Evolutionary conservation across 2,329 filamentous ascomycete species (phyloP).

Genomic region (Ascochyta pisi): DNA sequence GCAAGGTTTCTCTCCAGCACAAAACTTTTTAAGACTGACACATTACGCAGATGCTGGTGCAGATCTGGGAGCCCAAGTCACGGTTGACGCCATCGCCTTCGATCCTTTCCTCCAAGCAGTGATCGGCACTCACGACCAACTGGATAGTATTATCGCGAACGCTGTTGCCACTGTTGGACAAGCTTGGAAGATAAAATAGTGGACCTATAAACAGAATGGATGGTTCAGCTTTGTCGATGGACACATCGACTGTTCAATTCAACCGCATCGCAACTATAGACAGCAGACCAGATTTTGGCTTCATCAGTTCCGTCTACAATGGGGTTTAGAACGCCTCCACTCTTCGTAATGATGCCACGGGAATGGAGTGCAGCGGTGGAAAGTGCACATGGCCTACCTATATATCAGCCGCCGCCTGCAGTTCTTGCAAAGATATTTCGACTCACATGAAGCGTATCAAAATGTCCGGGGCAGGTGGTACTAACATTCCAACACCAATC

Average conservation of each 20-base stretch:
- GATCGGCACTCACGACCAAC: slow-evolving; percentile 1
- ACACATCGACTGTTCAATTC: not conserved
- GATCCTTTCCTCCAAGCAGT: slow-evolving; percentile 20
- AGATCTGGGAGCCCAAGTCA: slow-evolving; percentile 14
- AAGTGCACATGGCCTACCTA: slow-evolving; percentile 19
- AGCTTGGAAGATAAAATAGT: not conserved
- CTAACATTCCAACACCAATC: not conserved
- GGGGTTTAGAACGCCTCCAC: slow-evolving; percentile 11
- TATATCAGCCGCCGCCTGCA: slow-evolving; percentile 16
- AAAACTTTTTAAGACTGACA: not conserved
- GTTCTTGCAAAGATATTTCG: slow-evolving; percentile 12
- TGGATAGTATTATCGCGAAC: not conserved
- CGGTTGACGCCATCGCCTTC: slow-evolving; percentile 10
- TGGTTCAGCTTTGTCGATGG: too few relatives aligned
- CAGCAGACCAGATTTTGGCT: slow-evolving; percentile 17
- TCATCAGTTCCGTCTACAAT: slow-evolving; percentile 15
- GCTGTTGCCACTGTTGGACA: not conserved
- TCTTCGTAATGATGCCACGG: not conserved
- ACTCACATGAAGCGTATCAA: not conserved
- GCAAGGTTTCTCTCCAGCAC: not conserved
- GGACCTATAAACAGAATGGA: not conserved
- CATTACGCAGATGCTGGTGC: slow-evolving; percentile 12
- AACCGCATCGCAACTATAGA: not conserved
- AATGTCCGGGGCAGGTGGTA: not conserved
- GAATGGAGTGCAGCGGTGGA: slow-evolving; percentile 7